Percentiles rank a stretch among this genome's conserved stretches.
These are phyloP conservation scores for Trametes villosa DNA, from an alignment of 768 basidiomycete species.

Conservation along the genomic window DNA sequence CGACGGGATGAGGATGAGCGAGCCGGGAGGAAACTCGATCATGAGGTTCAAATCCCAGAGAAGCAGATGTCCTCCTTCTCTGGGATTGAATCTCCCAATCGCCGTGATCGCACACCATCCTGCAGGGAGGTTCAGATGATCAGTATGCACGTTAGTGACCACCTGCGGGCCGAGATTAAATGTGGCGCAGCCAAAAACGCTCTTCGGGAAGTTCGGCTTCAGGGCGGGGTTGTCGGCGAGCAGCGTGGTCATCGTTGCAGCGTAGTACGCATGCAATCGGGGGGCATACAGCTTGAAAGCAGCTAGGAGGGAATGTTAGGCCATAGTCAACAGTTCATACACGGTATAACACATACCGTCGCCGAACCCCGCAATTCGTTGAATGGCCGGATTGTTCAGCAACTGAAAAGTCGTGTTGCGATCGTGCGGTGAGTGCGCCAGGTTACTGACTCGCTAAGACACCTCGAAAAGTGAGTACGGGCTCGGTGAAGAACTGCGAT, in stretches of 20 bases:
- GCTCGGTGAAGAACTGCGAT: background rate
- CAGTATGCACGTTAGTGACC: constrained; percentile 27
- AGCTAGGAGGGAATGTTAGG: background rate
- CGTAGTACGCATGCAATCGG: background rate
- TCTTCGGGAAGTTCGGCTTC: constrained; percentile 29
- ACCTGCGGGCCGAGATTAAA: constrained; percentile 38
- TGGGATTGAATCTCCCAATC: constrained; percentile 34
- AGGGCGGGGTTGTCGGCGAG: background rate
- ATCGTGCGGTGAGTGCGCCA: background rate
- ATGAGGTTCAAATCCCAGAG: constrained; percentile 34
- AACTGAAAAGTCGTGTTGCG: background rate
- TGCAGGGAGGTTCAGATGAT: constrained; percentile 36
- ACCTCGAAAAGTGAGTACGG: background rate
- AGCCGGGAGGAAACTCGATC: constrained; percentile 32
- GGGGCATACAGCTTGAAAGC: background rate
- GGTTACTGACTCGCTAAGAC: background rate
- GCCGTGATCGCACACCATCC: constrained; percentile 40
- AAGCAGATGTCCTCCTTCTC: constrained; percentile 38
- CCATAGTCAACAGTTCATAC: too few relatives aligned
- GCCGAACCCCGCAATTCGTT: background rate
- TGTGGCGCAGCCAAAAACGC: constrained; percentile 31
- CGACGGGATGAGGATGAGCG: constrained; percentile 18
- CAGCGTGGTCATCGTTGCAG: background rate
- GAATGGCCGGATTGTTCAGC: background rate
- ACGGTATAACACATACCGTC: background rate